Evolutionary conservation across 2,329 filamentous ascomycete genomes (phyloP).

Genomic region (Scedosporium aurantiacum): DNA sequence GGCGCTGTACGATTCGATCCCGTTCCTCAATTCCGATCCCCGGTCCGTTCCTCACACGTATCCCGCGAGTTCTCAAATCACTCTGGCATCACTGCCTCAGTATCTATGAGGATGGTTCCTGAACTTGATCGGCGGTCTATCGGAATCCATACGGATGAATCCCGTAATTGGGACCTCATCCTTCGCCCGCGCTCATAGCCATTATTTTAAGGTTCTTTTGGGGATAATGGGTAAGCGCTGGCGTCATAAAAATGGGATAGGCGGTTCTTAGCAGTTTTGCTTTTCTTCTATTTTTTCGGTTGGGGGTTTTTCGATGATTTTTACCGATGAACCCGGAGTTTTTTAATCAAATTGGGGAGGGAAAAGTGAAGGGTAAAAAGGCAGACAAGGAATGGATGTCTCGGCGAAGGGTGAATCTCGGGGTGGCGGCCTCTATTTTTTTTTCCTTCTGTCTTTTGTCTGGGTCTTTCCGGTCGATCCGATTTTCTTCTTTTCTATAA

Average conservation of each 20-base stretch:
- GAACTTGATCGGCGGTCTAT: too few relatives aligned
- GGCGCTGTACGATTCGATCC: neutral
- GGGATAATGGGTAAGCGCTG: neutral
- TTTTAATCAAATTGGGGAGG: neutral
- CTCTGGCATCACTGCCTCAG: too few relatives aligned
- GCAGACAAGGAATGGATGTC: neutral
- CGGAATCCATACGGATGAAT: too few relatives aligned
- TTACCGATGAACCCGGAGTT: neutral
- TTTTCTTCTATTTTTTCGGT: neutral
- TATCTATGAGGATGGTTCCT: too few relatives aligned
- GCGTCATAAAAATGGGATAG: neutral
- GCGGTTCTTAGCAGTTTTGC: neutral
- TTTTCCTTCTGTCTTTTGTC: too few relatives aligned
- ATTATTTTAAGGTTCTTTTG: neutral
- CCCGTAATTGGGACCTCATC: too few relatives aligned
- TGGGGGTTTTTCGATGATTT: neutral
- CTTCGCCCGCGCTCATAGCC: neutral
- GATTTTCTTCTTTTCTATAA: conserved; percentile 4
- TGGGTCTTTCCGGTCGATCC: neutral
- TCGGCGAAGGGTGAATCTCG: neutral
- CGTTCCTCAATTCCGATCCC: neutral
- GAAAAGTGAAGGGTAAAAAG: neutral
- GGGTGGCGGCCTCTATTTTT: neutral
- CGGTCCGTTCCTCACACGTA: too few relatives aligned
- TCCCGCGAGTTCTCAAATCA: too few relatives aligned